phyloP scores from a whole-genome alignment of 2,329 filamentous ascomycete genomes.

The Madurella fahalii region DNA sequence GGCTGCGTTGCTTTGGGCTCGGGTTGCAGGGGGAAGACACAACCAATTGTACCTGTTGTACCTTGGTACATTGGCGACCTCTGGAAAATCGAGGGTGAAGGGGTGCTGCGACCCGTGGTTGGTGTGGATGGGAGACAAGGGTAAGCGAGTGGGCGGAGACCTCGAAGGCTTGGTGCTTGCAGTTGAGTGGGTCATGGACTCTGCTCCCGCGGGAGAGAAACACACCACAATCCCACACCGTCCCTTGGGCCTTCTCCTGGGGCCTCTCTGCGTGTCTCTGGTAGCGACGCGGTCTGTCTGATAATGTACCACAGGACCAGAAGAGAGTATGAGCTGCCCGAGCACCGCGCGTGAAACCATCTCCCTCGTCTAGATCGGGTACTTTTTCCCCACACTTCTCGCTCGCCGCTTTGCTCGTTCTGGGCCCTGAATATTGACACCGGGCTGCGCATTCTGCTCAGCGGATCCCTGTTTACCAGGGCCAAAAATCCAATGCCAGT shows the following conservation, averaged over 20 bases:
- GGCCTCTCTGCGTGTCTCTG: no score
- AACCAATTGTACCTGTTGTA: conserved; percentile 8
- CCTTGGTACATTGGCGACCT: conserved; percentile 20
- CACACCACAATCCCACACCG: no score
- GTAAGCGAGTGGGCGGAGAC: conserved; percentile 22
- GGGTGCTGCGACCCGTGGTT: conserved; percentile 21
- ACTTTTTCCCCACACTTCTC: conserved; percentile 6
- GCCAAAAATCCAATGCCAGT: background rate
- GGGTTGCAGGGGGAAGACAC: conserved; percentile 6
- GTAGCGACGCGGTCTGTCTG: background rate
- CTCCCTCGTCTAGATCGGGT: conserved; percentile 8
- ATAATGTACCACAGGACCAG: background rate
- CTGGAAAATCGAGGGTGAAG: conserved; percentile 16
- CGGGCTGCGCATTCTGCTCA: conserved; percentile 3
- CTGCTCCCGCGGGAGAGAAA: background rate
- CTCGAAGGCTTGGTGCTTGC: conserved; percentile 19
- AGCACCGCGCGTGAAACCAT: background rate
- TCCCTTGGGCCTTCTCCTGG: no score
- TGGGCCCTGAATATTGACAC: conserved; percentile 16
- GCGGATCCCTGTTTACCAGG: background rate
- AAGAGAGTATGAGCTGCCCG: background rate
- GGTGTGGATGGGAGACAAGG: conserved; percentile 21
- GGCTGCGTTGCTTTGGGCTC: conserved; percentile 18
- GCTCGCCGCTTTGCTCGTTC: conserved; percentile 3
- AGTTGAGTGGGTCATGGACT: background rate